A percentile compares a stretch with the other conserved stretches of the same genome.
Conservation (phyloP, 768 basidiomycete species). For the Leccinum fibrillosum region DNA sequence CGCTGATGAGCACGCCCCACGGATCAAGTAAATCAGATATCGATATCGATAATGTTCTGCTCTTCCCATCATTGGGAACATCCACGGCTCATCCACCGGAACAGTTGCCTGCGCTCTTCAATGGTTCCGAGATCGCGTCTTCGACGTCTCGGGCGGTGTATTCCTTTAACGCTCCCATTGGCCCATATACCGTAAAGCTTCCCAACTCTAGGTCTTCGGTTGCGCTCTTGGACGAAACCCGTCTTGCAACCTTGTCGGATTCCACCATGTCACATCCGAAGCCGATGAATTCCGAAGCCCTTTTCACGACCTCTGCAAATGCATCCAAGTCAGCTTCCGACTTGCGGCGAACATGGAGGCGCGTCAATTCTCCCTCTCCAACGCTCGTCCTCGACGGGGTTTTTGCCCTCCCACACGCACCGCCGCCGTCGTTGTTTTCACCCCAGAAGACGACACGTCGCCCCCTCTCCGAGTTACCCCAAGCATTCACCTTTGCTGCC, state of each 20-base stretch:
- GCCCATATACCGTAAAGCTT: conserved; percentile 16
- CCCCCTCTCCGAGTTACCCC: not conserved
- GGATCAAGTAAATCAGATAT: not conserved
- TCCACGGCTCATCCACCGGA: not conserved
- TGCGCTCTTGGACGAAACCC: not conserved
- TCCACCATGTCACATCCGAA: not conserved
- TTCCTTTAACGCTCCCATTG: conserved; percentile 1
- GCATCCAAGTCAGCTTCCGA: not conserved
- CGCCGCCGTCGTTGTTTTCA: not conserved
- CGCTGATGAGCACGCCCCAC: conserved; percentile 18
- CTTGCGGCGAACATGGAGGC: not conserved
- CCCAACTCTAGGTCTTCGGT: not conserved
- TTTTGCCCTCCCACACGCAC: conserved; percentile 13
- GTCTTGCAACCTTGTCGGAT: not conserved
- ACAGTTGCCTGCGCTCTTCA: not conserved
- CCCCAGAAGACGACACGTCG: not conserved
- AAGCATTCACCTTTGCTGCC: not conserved
- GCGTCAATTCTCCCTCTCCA: conserved; percentile 10
- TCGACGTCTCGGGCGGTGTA: not conserved
- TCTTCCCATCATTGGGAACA: not conserved
- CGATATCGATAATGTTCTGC: too few relatives aligned
- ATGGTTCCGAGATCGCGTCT: not conserved
- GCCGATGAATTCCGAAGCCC: not conserved
- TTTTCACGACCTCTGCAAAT: not conserved
- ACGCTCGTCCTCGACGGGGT: conserved; percentile 20